Evolutionary conservation across 1,139 yeast species (phyloP), one percentile per base, ranked within the genome.

Genomic region (Suhomyces ambrosiae): DNA sequence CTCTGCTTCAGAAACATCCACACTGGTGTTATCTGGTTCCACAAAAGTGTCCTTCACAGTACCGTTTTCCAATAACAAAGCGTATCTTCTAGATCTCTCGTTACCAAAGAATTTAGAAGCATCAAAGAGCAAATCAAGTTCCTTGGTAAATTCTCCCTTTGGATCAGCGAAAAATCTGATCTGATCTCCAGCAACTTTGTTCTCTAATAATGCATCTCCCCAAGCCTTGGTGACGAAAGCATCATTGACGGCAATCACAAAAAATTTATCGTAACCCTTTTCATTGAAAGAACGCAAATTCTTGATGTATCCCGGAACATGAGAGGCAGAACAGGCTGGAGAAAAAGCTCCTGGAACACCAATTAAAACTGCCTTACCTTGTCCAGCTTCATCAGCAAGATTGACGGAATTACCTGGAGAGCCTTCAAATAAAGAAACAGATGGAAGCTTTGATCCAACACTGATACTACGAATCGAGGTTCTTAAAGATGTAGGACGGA

Each of bases 261-360:
- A 80, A 40, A 88, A 62, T 35, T 65, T 56, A 28, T 71, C 65
- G 61, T 79, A 70, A 7, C 96, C 96, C 65, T 85, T 83, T 27
- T 69, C 71, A 44, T 74, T 68, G 56, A 88, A 80, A 17, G 73
- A 68, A 8, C 68, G 58, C 38, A 74, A 59, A 35, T 71, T 59
- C 43, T 68, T 65, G 52, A 86, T 58, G 61, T 78, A 88, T 4
- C 92, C 95, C 5, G 96, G 96, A 34, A 88, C 76, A 56, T 86
- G 95, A 22, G 76, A 62, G 14, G 82, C 79, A 22, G 90, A 74
- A 61, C 96, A 88, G 1, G 88, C 94, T 30, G 95, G 90, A 3
- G 95, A 83, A 56, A 83, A 88, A 0, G 96, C 96, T 14, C 96
- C 96, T 30, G 96, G 96, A 29, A 88, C 87, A 37, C 95, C 95